phyloP scores from a whole-genome alignment of 2,329 filamentous ascomycete genomes.

The Fusarium nodosum region DNA sequence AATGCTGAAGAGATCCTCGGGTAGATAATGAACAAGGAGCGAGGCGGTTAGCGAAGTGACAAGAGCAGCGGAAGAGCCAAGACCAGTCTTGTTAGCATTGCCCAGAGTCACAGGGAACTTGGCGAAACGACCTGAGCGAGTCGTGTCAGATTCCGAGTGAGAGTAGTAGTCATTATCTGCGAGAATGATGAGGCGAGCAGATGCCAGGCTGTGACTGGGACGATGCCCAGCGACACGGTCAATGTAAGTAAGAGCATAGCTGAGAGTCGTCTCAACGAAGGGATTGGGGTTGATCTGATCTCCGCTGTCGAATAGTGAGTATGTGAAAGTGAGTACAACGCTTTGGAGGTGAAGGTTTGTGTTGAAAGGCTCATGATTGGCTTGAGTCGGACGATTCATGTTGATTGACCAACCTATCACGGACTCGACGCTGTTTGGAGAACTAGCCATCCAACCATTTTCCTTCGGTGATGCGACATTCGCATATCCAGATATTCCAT shows the following conservation, averaged over 20 bases:
- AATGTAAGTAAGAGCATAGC: slow-evolving; percentile 89
- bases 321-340: slow-evolving; percentile 5
- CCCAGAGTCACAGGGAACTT: slow-evolving; percentile 81
- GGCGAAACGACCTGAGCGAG: slow-evolving; percentile 71
- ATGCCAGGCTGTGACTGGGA: slow-evolving; percentile 67
- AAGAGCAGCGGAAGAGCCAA: slow-evolving; percentile 93
- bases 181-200: slow-evolving; percentile 84
- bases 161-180: slow-evolving; percentile 99
- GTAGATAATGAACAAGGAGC: slow-evolving; percentile 81
- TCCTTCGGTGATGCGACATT: not conserved
- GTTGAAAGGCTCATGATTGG: not conserved
- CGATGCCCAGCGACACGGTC: slow-evolving; percentile 57
- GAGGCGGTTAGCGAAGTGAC: slow-evolving; percentile 88
- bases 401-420: slow-evolving; percentile 16
- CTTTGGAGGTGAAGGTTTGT: not conserved
- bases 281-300: slow-evolving; percentile 71
- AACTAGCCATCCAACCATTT: not conserved
- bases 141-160: slow-evolving; percentile 56
- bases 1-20: slow-evolving; percentile 68
- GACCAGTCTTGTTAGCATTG: slow-evolving; percentile 92
- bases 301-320: slow-evolving; percentile 57
- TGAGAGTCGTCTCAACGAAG: slow-evolving; percentile 93
- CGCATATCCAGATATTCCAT: not conserved
- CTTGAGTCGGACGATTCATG: slow-evolving; percentile 9
- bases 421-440: slow-evolving; percentile 1